Base-by-base conservation (phyloP, 202 grass and related monocot genomes). In the Carex arenaria region DNA sequence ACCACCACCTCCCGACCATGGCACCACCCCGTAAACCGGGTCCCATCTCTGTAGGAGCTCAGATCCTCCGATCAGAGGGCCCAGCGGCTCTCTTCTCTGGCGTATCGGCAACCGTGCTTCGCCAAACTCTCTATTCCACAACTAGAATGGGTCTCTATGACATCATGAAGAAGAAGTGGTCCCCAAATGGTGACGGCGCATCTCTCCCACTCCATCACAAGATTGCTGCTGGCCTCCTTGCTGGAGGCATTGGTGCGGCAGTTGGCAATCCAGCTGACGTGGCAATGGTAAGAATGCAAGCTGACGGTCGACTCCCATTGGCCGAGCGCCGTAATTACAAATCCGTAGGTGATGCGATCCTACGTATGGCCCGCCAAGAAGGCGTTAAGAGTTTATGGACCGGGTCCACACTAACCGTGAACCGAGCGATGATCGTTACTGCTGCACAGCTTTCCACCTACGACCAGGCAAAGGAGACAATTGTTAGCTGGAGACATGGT, bases 281-380 rank as follows among this genome's bases (percentile, higher is more conserved):
- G 4, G 97, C 97, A 86, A 99, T 99, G 97, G 97, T 99, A 32
- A 85, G 96, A 84, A 99, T 99, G 96, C 96, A 99, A 85, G 96
- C 94, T 1, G 94, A 97, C 82, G 94, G 94, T 5, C 61, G 92
- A 0, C 94, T 97, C 5, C 94, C 94, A 1, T 59, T 84, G 2
- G 94, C 94, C 0, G 94, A 97, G 11, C 91, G 94, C 65, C 81
- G 94, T 2, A 94, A 92, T 90, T 97, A 97, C 92, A 82, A 83
- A 31, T 78, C 91, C 66, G 92, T 97, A 2, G 84, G 90, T 0
- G 94, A 97, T 85, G 92, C 94, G 59, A 97, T 97, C 83, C 56
- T 20, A 20, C 83, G 90, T 20, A 97, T 94, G 92, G 79, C 68
- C 13, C 86, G 87, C 15, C 71, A 91, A 84, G 92, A 92, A 82